Evolutionary conservation across 176 grass and related monocot genomes (phyloP), one percentile per base, ranked within the genome.

Genomic region (Pontederia paniculata): DNA sequence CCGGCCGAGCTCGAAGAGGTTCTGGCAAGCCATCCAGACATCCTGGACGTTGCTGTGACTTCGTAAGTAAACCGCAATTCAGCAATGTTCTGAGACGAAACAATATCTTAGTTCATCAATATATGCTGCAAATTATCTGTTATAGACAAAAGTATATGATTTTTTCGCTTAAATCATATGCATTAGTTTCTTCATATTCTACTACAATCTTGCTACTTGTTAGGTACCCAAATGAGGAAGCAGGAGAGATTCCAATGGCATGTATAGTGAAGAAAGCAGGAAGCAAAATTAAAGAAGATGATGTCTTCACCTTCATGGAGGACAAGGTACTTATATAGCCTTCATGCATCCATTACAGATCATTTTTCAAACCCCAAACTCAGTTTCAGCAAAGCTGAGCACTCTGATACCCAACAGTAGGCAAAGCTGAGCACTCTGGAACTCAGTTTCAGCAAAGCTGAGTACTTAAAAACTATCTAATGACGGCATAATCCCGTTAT

Each of bases 241-340:
- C 76, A 8, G 82, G 82, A 45, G 82, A 85, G 67, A 73, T 85
- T 43, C 82, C 82, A 1, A 67, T 76, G 72, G 82, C 82, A 23
- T 85, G 68, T 17, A 55, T 85, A 14, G 76, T 85, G n/a, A 74
- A 56, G 66, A 80, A 73, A 59, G 13, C 46, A 14, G 76, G 68
- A 13, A 76, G 76, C 49, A 76, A 50, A 44, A 58, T 68, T 42
- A 54, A 61, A 51, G 72, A 72, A 42, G 54, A 43, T 57, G 76
- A 80, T 52, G 46, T 80, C n/a, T 15, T 76, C 31, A 43, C 41
- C 48, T 85, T 85, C 22, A 45, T 85, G 44, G n/a, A 64, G 55
- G 42, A 64, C 65, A 85, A 71, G 37, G 75, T 56, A 56, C 17
- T 2, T 55, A n/a, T 1, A 4, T 9, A 22, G 12, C 14, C 3